Evolutionary conservation across 2,329 filamentous ascomycete genomes (phyloP).

Genomic region (Beauveria asiatica): DNA sequence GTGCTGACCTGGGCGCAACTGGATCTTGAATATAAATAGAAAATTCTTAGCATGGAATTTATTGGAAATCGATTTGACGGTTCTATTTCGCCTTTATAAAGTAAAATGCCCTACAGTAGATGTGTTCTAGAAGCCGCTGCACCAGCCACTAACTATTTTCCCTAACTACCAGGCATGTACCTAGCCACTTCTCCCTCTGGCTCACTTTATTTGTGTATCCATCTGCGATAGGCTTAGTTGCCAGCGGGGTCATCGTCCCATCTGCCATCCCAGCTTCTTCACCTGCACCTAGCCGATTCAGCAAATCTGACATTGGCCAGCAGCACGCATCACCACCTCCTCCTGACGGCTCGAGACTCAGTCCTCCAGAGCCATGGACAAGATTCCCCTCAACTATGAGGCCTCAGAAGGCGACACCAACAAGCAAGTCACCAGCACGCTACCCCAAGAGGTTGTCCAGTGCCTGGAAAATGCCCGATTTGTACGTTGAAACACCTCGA

Average conservation of each 20-base stretch:
- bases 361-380: slow-evolving; percentile 36
- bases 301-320: background rate
- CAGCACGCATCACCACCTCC: background rate
- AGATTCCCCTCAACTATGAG: slow-evolving; percentile 66
- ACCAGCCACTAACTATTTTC: background rate
- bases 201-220: background rate
- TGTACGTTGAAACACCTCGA: slow-evolving; percentile 41
- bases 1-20: background rate
- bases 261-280: background rate
- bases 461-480: slow-evolving; percentile 94
- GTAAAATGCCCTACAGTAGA: too few relatives aligned
- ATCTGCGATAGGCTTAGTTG: background rate
- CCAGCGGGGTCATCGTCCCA: slow-evolving; percentile 2
- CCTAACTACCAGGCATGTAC: too few relatives aligned
- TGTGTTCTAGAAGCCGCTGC: background rate
- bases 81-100: too few relatives aligned
- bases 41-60: too few relatives aligned
- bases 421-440: slow-evolving; percentile 56
- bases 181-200: background rate
- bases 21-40: too few relatives aligned
- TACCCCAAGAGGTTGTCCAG: slow-evolving; percentile 79
- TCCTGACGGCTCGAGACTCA: background rate
- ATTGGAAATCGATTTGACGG: too few relatives aligned
- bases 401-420: slow-evolving; percentile 66
- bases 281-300: background rate